These are phyloP conservation scores for Ophidiomyces ophidiicola DNA, from an alignment of 2,329 filamentous ascomycete genomes.

Conservation along the genomic window DNA sequence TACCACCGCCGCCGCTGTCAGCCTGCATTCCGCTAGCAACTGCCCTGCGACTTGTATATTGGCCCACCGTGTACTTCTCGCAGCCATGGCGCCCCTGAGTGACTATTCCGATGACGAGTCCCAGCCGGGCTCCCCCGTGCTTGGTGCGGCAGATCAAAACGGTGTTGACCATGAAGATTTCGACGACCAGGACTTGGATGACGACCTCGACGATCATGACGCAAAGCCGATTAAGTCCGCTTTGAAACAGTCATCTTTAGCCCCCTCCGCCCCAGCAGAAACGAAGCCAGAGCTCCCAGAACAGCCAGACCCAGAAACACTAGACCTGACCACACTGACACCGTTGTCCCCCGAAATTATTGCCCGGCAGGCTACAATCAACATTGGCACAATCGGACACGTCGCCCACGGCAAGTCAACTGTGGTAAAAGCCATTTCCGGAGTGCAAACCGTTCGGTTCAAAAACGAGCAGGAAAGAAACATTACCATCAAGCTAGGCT, in stretches of 20 bases:
- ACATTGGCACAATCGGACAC: constrained; percentile 96
- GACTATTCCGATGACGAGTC: constrained; percentile 45
- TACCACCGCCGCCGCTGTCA: neutral
- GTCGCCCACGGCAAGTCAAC: constrained; percentile 98
- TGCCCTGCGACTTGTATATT: neutral
- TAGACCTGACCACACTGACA: constrained; percentile 68
- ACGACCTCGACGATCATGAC: constrained; percentile 44
- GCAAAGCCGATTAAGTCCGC: constrained; percentile 68
- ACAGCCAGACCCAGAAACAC: constrained; percentile 81
- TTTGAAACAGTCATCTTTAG: constrained; percentile 58
- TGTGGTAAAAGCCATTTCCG: constrained; percentile 97
- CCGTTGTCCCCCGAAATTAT: constrained; percentile 95
- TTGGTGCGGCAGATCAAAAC: constrained; percentile 34
- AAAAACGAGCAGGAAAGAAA: constrained; percentile 99
- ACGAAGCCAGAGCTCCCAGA: constrained; percentile 61
- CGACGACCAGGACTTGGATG: constrained; percentile 55
- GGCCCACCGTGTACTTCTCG: neutral
- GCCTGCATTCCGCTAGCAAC: neutral
- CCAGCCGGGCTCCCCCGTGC: constrained; percentile 42
- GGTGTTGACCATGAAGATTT: constrained; percentile 55
- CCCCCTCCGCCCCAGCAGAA: constrained; percentile 34
- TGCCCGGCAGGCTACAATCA: constrained; percentile 93
- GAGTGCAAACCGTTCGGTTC: constrained; percentile 96
- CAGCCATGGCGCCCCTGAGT: constrained; percentile 44
- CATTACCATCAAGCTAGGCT: constrained; percentile 99